Evolutionary conservation across 2,329 filamentous ascomycete genomes (phyloP).

Genomic region (Penicillium sp.): DNA sequence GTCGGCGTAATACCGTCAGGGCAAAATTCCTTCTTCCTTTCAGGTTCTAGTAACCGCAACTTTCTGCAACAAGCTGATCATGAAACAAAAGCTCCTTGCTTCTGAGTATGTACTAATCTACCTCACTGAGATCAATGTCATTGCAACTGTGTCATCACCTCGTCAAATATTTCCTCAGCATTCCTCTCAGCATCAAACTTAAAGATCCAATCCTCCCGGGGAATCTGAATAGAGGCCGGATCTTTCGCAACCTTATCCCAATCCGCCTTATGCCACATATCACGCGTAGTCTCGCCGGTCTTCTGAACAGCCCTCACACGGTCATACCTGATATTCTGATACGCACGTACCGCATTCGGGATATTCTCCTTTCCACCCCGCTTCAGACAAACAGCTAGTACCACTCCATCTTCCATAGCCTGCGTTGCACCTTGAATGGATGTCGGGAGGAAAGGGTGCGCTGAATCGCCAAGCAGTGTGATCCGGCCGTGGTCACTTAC

Average conservation of each 20-base stretch:
- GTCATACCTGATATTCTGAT: slow-evolving; percentile 51
- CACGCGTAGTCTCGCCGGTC: slow-evolving; percentile 50
- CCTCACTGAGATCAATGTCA: not conserved
- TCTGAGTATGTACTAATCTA: not conserved
- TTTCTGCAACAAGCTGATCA: not conserved
- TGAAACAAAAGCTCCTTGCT: not conserved
- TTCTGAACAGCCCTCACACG: slow-evolving; percentile 52
- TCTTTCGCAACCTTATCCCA: slow-evolving; percentile 48
- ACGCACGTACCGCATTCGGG: slow-evolving; percentile 45
- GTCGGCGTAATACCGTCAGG: too few species aligned
- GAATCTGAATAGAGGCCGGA: slow-evolving; percentile 47
- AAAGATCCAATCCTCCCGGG: slow-evolving; percentile 53
- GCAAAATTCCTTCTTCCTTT: not conserved
- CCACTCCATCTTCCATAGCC: slow-evolving; percentile 48
- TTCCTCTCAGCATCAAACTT: slow-evolving; percentile 53
- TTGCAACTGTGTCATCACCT: slow-evolving; percentile 19
- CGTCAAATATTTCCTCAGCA: slow-evolving; percentile 44
- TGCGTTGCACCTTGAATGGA: slow-evolving; percentile 48
- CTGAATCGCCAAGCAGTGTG: slow-evolving; percentile 40
- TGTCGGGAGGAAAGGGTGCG: slow-evolving; percentile 45
- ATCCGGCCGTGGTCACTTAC: slow-evolving; percentile 28
- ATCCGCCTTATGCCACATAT: slow-evolving; percentile 57
- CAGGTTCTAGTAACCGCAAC: not conserved
- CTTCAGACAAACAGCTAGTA: slow-evolving; percentile 30
- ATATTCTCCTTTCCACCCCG: slow-evolving; percentile 36